Conservation (phyloP, 495 filamentous ascomycete species). For the Podospora anserina region DNA sequence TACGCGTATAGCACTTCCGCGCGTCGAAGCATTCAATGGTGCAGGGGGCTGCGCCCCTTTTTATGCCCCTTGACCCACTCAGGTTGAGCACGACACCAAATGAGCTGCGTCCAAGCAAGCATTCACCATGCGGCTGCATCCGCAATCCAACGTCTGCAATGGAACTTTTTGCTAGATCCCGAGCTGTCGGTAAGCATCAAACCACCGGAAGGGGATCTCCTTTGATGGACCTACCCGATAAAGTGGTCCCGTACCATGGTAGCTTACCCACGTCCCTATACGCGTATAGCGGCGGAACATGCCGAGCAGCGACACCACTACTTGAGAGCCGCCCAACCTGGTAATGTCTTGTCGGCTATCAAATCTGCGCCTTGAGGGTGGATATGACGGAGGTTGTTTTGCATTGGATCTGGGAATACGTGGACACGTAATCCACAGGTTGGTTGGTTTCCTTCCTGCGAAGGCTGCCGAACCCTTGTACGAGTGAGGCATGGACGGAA, state of each 20-base stretch:
- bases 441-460: not conserved
- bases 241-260: not conserved
- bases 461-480: not conserved
- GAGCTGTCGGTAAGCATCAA: not conserved
- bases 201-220: not conserved
- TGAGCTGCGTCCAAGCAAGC: not conserved
- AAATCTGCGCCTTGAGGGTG: not conserved
- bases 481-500: not conserved
- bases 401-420: not conserved
- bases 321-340: not conserved
- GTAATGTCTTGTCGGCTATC: not conserved
- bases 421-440: not conserved
- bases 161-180: not conserved
- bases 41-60: not conserved
- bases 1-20: not conserved
- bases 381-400: not conserved
- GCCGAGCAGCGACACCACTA: not conserved
- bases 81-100: not conserved
- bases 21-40: not conserved
- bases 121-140: not conserved
- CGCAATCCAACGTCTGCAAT: not conserved
- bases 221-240: not conserved
- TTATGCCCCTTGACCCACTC: not conserved
- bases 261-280: not conserved
- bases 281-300: not conserved